These are phyloP conservation scores for Gossypium gossypioides DNA, from an alignment of 441 rosid genomes.

Conservation along the genomic window DNA sequence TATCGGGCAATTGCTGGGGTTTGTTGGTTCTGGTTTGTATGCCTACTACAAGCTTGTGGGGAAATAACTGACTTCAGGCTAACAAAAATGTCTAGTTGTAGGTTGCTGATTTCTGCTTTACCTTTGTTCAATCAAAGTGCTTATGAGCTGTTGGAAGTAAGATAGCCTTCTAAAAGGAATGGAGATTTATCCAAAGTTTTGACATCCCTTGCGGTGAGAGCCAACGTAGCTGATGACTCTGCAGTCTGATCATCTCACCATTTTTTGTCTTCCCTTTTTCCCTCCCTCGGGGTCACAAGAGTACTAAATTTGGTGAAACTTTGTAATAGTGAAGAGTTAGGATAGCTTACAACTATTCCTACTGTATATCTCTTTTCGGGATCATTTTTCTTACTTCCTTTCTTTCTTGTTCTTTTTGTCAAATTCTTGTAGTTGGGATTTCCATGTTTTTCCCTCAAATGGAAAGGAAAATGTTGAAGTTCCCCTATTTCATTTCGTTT, in stretches of 20 bases:
- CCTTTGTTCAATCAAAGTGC: neutral
- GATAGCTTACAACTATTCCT: neutral
- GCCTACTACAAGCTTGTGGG: constrained; percentile 78
- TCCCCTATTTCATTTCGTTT: neutral
- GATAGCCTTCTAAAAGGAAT: neutral
- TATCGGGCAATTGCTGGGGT: constrained; percentile 74
- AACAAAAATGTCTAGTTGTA: neutral
- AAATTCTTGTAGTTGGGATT: neutral
- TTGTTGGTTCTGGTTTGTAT: constrained; percentile 83
- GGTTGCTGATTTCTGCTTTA: neutral
- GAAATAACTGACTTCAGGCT: constrained; percentile 24
- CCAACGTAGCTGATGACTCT: neutral
- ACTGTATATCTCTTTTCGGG: neutral
- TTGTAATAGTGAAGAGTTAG: neutral
- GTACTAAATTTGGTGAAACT: neutral
- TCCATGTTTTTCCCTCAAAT: neutral
- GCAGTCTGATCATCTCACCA: neutral
- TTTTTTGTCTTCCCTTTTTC: neutral
- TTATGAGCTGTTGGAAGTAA: neutral
- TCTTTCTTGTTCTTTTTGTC: neutral
- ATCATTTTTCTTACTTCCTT: neutral
- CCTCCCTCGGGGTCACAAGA: neutral
- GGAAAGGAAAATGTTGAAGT: neutral
- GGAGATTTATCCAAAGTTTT: neutral
- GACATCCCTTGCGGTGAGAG: neutral